Base-by-base conservation (phyloP, 2,329 filamentous ascomycete species). In the Paracamarosporium sp. region DNA sequence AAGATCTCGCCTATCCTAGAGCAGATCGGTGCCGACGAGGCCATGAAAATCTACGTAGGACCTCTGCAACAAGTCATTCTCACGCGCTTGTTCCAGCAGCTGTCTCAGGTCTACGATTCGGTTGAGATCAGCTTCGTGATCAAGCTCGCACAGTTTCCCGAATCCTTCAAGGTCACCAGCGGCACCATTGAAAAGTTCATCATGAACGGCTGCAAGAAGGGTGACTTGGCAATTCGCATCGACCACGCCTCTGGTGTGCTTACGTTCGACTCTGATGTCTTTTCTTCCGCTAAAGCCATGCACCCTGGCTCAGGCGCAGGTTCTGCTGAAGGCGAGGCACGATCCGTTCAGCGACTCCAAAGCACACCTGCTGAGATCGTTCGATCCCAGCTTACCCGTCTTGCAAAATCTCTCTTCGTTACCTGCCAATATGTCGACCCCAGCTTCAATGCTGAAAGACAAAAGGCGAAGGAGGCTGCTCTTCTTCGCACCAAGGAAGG, bases 151-250 rank as follows among this genome's bases (percentile, higher is more conserved):
- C 87, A 95, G 74, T 99, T 99, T 85, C 95, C 95, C 9, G 93
- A 96, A 76, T 92, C 95, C 40, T 98, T 96, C 86, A 90, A 97
- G 80, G 93, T 98, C 66, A 90, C 87, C 63, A 89, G 91, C 53
- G 88, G 90, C 65, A 96, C 92, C 61, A 96, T 99, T 66, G 95
- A 99, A 84, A 99, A 98, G 83, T 99, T 99, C 85, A 98, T 99
- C 85, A 99, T 99, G 95, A 99, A 99, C 79, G 95, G 95, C 63
- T 98, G 96, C 86, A 99, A 99, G 88, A 99, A 99, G 87, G 95
- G 95, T 56, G 95, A 99, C 71, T 86, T 99, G 44, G 91, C 95
- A 53, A 96, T 99, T 70, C 93, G 95, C 61, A 92, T 98, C 80
- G 92, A 98, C 75, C 95, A 99, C 76, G 93, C 93, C 61, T 94